A percentile compares a stretch with the other conserved stretches of the same genome.
These are phyloP conservation scores for Geotrichum europaeum DNA, from an alignment of 1,139 yeast species.

Conservation along the genomic window DNA sequence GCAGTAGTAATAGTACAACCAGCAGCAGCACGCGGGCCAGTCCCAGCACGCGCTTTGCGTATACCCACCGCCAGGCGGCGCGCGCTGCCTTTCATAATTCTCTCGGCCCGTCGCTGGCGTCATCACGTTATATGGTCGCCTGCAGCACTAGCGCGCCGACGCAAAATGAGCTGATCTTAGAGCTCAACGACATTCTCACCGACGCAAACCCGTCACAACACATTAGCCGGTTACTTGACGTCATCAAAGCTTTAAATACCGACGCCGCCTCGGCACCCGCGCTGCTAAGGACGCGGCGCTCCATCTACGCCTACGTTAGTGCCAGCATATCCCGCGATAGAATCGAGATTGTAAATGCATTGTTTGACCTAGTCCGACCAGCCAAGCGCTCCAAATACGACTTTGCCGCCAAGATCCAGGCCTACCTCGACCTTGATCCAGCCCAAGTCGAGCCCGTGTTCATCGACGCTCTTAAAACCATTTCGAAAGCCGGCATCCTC, in stretches of 20 bases:
- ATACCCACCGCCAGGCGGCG: not conserved
- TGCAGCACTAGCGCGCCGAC: not conserved
- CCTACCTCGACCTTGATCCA: conserved; percentile 8
- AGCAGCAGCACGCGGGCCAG: not conserved
- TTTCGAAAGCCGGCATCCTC: conserved; percentile 9
- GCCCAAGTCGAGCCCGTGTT: conserved; percentile 3
- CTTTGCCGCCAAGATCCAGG: conserved; percentile 11
- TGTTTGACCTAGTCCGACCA: conserved; percentile 2
- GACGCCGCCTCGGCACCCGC: not conserved
- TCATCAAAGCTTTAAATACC: not conserved
- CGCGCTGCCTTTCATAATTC: not conserved
- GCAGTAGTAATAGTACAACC: no score
- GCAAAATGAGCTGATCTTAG: not conserved
- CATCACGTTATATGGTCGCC: not conserved
- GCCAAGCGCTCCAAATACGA: conserved; percentile 13
- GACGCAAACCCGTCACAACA: not conserved
- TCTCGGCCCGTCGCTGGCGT: not conserved
- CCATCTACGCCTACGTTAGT: conserved; percentile 1
- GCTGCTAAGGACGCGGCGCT: not conserved
- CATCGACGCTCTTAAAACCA: conserved; percentile 5
- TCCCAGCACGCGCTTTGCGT: not conserved
- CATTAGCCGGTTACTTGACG: not conserved
- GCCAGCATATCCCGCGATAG: not conserved
- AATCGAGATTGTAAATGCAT: not conserved
- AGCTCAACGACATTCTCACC: not conserved